Base-by-base conservation (phyloP, 106 monocot genomes). In the Dactylorhiza incarnata region DNA sequence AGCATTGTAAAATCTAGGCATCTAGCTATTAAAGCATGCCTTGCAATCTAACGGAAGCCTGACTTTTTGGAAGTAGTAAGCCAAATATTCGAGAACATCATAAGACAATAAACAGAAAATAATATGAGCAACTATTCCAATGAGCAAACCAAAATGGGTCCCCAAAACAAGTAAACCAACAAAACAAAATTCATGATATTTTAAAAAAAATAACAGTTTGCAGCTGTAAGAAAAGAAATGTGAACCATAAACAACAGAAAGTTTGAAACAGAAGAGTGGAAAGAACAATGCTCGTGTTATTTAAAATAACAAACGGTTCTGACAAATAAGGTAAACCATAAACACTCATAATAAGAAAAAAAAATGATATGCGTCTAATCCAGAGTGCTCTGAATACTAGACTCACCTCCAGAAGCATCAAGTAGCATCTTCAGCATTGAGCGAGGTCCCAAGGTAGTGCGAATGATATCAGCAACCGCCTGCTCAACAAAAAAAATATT, bases 351-450 rank as follows among this genome's bases (percentile, higher is more conserved):
- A 62, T 1, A 1, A 62, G 61, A 0, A 7, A 24, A 62, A 24
- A 62, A 24, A 54, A 3, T 4, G 1, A 52, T 52, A 52, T 52
- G 14, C 14, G 12, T 6, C 14, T 52, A 52, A 52, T 52, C 9
- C 9, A 52, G 51, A 52, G 51, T 14, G 0, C 3, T 11, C 1
- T 65, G 13, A 26, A 37, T 11, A 37, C 45, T 37, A 76, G 15
- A 49, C 5, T 52, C 45, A 91, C 91, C 91, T 84, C 91, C 91
- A 25, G 52, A 56, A 74, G 91, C 88, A 88, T 88, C 88, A 77
- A 91, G 86, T 65, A 91, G 84, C 91, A 91, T 91, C 71, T 91
- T 91, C 69, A 91, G 53, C 91, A 91, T 91, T 61, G 91, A 91
- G 49, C 91, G 81, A 77, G 91, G 91, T 70, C 91, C 91, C 80